Evolutionary conservation across 805 yeast species (phyloP), one percentile per base, ranked within the genome.

Genomic region (Metschnikowia baotianmanensis): DNA sequence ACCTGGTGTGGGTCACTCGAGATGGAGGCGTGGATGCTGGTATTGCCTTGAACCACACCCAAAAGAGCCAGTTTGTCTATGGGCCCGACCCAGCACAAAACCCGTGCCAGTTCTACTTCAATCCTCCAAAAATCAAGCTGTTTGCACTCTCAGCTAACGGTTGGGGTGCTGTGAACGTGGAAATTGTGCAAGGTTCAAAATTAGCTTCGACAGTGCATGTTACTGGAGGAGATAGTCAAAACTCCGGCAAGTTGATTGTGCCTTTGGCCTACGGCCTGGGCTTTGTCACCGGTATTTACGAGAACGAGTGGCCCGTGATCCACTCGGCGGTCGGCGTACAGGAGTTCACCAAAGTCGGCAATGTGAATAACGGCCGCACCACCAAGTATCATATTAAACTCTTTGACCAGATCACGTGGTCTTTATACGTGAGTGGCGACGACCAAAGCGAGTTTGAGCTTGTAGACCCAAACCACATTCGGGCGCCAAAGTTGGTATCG

Each of bases 251-350:
- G 24, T 56, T 81, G 37, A 65, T 65, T 24, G 57, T 76, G 27
- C 90, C 91, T 4, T 55, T 85, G 40, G 85, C 83, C 5, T 90
- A 84, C 60, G 97, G 97, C 40, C 73, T 74, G 77, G 96, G 96
- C 6, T 80, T 86, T 47, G 77, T 86, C 12, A 83, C 96, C 23
- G 86, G 82, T 20, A 61, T 73, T 13, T 57, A 55, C 40, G 45
- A 49, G 17, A 50, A 50, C 24, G 47, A 51, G 8, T 33, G 33
- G 31, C 60, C 61, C 62, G 48, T 48, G 40, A 49, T 84, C 19
- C 70, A 73, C n/a, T 77, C 86, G 18, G 74, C 71, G 21, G 83
- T 84, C 20, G 95, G 95, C 0, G 67, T 85, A 39, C 76, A 73
- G 45, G 64, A 66, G 15, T 67, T 83, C 40, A 63, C 65, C 2